These are phyloP conservation scores for Polyrhizophydium stewartii DNA, from an alignment of 371 early-diverging fungal genomes.

Conservation along the genomic window DNA sequence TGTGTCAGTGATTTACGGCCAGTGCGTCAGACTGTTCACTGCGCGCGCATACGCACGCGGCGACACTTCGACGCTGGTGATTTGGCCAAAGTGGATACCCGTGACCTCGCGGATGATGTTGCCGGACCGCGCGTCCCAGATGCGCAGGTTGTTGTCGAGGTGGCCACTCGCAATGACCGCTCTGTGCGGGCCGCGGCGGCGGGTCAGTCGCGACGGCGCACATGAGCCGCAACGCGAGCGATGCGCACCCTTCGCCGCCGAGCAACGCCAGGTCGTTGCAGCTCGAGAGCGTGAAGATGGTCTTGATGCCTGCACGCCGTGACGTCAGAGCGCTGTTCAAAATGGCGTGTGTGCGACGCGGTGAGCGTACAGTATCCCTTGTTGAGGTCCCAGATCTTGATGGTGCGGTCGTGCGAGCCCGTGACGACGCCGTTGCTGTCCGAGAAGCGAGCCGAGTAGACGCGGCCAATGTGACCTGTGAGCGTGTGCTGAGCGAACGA, in stretches of 20 bases:
- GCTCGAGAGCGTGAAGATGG: slow-evolving; percentile 89
- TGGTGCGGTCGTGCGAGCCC: slow-evolving; percentile 92
- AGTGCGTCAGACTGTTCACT: too few relatives aligned
- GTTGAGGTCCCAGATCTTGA: slow-evolving; percentile 93
- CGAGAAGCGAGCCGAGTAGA: slow-evolving; percentile 82
- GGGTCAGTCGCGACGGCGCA: too few relatives aligned
- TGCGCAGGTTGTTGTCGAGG: slow-evolving; percentile 81
- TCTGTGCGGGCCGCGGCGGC: slow-evolving; percentile 22
- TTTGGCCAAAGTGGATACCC: slow-evolving; percentile 80
- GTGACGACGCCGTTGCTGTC: slow-evolving; percentile 80
- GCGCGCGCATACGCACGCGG: too few relatives aligned
- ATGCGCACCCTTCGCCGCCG: slow-evolving; percentile 71
- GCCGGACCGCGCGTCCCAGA: slow-evolving; percentile 88
- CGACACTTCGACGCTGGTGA: slow-evolving; percentile 76
- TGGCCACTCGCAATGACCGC: slow-evolving; percentile 84
- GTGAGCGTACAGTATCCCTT: slow-evolving; percentile 70
- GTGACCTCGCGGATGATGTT: slow-evolving; percentile 76
- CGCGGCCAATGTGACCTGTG: slow-evolving; percentile 94
- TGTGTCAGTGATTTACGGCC: too few relatives aligned
- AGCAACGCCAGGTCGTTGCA: slow-evolving; percentile 86
- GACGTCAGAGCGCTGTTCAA: too few relatives aligned
- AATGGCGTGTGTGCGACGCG: too few relatives aligned
- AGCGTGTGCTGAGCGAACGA: slow-evolving; percentile 70
- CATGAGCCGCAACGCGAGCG: too few relatives aligned
- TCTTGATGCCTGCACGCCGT: slow-evolving; percentile 58